A percentile compares a stretch with the other conserved stretches of the same genome.
Conservation (phyloP, 192 early-diverging fungal species). For the Geosiphon pyriformis region DNA sequence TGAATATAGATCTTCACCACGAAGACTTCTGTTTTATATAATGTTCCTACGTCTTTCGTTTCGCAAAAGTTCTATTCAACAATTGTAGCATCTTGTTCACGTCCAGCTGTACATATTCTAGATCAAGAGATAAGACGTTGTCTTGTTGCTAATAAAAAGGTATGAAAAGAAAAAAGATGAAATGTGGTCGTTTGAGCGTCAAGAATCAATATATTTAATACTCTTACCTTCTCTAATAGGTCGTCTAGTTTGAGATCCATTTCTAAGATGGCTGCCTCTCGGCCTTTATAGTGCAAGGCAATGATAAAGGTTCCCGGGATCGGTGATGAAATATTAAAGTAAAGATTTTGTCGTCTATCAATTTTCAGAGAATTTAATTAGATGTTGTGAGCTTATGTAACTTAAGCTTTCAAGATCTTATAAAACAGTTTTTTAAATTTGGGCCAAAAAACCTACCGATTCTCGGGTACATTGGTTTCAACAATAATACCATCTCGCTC, state of each 20-base stretch:
- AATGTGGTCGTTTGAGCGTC: no score
- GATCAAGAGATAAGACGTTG: slow-evolving; percentile 77
- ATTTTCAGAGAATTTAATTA: neutral
- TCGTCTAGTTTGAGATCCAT: slow-evolving; percentile 93
- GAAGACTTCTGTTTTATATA: no score
- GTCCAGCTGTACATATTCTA: slow-evolving; percentile 90
- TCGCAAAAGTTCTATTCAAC: slow-evolving; percentile 79
- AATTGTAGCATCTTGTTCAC: slow-evolving; percentile 75
- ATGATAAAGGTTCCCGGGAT: slow-evolving; percentile 87
- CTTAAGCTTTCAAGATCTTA: no score
- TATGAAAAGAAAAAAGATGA: no score
- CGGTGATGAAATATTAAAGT: slow-evolving; percentile 84
- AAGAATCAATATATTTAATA: no score
- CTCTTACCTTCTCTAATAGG: slow-evolving; percentile 64
- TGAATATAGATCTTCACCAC: no score
- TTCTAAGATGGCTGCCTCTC: slow-evolving; percentile 88
- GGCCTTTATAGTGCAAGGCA: slow-evolving; percentile 82
- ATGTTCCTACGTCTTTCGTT: slow-evolving; percentile 44
- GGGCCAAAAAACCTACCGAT: slow-evolving; percentile 52
- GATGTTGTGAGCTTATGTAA: no score
- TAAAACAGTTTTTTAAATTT: no score
- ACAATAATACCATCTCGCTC: slow-evolving; percentile 92
- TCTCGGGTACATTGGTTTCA: slow-evolving; percentile 87
- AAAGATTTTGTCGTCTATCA: slow-evolving; percentile 71
- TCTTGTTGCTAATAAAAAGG: slow-evolving; percentile 72